phyloP scores from a whole-genome alignment of 352 stramenopile genomes.

The Globisporangium cystogenes region DNA sequence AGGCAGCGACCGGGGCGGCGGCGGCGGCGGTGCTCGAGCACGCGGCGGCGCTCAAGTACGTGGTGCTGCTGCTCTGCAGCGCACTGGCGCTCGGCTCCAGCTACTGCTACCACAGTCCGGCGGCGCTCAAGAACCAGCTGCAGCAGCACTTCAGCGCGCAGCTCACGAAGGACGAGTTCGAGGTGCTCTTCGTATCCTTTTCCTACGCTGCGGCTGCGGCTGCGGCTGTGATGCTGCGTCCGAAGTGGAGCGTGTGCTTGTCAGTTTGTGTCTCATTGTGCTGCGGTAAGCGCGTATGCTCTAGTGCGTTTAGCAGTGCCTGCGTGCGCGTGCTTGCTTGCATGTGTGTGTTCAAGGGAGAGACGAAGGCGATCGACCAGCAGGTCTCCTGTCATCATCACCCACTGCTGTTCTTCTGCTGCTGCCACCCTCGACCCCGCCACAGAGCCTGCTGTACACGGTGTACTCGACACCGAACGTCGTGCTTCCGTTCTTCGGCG shows the following conservation, averaged over 20 bases:
- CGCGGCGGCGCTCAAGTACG: slow-evolving; percentile 16
- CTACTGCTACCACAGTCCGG: slow-evolving; percentile 63
- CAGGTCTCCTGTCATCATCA: slow-evolving; percentile 8
- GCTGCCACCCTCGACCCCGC: neutral
- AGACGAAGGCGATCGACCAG: neutral
- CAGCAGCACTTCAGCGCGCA: slow-evolving; percentile 41
- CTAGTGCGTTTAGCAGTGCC: too few relatives aligned
- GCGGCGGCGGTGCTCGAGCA: neutral
- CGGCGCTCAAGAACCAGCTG: slow-evolving; percentile 55
- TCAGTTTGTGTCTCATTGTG: too few relatives aligned
- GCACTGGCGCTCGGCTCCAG: slow-evolving; percentile 45
- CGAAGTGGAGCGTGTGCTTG: too few relatives aligned
- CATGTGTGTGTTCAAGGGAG: too few relatives aligned
- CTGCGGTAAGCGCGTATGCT: too few relatives aligned
- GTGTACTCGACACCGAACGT: slow-evolving; percentile 84
- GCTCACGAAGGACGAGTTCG: slow-evolving; percentile 25
- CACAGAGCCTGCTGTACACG: slow-evolving; percentile 82
- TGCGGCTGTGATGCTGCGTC: too few relatives aligned
- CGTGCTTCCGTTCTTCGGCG: slow-evolving; percentile 80
- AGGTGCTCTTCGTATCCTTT: too few relatives aligned
- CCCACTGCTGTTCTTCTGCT: neutral
- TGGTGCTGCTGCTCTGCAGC: slow-evolving; percentile 49
- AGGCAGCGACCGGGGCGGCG: neutral
- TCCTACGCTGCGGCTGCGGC: too few relatives aligned
- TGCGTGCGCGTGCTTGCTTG: too few relatives aligned